Percentiles rank a stretch among this genome's conserved stretches.
phyloP scores from a whole-genome alignment of 345 rosid genomes.

The Lagerstroemia speciosa region DNA sequence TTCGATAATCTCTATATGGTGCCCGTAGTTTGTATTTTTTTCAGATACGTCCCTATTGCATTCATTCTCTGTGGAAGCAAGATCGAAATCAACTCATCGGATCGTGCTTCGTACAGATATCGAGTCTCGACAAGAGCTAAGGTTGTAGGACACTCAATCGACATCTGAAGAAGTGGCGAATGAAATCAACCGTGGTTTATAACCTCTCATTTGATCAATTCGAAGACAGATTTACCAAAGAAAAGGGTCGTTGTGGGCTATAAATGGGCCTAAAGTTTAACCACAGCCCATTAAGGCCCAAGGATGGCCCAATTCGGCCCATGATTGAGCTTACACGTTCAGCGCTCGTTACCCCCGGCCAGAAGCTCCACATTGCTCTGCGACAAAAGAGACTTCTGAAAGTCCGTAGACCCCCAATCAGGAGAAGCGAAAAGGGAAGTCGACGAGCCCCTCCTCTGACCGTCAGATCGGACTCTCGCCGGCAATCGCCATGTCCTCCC shows the following conservation, averaged over 20 bases:
- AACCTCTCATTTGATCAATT: too few species aligned
- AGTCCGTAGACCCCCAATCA: background rate
- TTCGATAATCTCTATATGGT: too few species aligned
- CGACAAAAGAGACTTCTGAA: background rate
- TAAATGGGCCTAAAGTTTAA: background rate
- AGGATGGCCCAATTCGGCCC: background rate
- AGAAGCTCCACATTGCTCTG: background rate
- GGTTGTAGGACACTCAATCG: too few species aligned
- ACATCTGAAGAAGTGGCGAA: too few species aligned
- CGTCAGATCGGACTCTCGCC: slow-evolving; percentile 41
- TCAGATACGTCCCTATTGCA: background rate
- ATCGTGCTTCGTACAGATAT: too few species aligned
- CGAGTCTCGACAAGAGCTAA: too few species aligned
- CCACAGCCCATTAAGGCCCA: background rate
- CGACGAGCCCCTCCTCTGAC: background rate
- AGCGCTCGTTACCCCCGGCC: background rate
- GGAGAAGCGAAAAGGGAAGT: background rate
- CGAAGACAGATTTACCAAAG: too few species aligned
- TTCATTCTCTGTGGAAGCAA: too few species aligned
- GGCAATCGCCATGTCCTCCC: slow-evolving; percentile 50
- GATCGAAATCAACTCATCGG: too few species aligned
- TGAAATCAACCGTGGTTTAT: too few species aligned
- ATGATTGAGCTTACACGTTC: background rate
- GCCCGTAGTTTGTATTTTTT: background rate
- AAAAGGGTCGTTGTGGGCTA: too few species aligned